Percentiles rank a stretch among this genome's conserved stretches.
Evolutionary conservation across 2,329 filamentous ascomycete species (phyloP).

Genomic region (Mariannaea elegans): DNA sequence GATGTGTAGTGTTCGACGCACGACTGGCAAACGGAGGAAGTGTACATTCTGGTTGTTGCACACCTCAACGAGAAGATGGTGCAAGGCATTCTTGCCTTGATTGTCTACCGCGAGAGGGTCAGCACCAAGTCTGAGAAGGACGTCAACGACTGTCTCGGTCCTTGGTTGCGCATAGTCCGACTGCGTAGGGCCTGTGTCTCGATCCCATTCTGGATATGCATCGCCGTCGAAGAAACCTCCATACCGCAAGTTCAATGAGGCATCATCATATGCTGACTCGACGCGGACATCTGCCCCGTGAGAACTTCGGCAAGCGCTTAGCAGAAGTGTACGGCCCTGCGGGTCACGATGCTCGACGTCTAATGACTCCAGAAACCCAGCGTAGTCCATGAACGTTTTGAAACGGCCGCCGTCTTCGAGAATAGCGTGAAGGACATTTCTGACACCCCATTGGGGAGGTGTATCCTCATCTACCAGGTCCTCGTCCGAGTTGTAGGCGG

Average conservation of each 20-base stretch:
- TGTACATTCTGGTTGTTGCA: neutral
- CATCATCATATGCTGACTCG: neutral
- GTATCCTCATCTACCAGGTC: neutral
- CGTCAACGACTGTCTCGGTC: conserved; percentile 3
- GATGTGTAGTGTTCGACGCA: neutral
- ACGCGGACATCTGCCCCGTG: neutral
- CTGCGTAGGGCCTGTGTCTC: neutral
- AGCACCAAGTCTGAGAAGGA: conserved; percentile 1
- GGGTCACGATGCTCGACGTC: conserved; percentile 5
- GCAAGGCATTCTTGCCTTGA: neutral
- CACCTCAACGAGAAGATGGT: neutral
- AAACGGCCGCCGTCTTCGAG: conserved; percentile 1
- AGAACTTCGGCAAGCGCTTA: conserved; percentile 1
- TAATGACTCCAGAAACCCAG: neutral
- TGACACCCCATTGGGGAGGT: neutral
- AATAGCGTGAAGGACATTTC: neutral
- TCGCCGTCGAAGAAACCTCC: neutral
- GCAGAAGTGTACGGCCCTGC: neutral
- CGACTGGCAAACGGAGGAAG: neutral
- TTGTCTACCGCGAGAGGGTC: conserved; percentile 3
- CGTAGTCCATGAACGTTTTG: neutral
- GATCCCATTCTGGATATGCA: neutral
- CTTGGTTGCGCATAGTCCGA: neutral
- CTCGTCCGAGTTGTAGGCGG: neutral
- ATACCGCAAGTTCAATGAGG: neutral